Base-by-base conservation (phyloP, 2,329 filamentous ascomycete genomes). In the Microcyclospora tardicrescens region DNA sequence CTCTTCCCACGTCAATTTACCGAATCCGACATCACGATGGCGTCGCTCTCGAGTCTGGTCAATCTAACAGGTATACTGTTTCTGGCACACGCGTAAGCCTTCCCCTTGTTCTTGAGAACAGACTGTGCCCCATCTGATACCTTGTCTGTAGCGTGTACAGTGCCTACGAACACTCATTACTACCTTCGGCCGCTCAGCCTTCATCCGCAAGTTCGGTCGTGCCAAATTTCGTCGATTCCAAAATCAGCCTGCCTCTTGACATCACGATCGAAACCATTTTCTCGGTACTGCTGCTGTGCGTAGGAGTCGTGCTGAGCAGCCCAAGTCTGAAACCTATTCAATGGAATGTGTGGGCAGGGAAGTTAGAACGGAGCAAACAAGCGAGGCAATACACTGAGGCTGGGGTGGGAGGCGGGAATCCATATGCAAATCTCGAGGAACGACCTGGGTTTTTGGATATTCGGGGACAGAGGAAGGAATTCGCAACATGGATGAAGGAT, bases 371-470 rank as follows among this genome's bases (percentile, higher is more conserved):
- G 64, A 71, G 43, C 69, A 73, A 24, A 75, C 78, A 53, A 61
- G 68, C 43, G 62, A 69, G 49, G 67, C 64, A 50, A 64, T 68
- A 60, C 40, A 61, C 59, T 42, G 78, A 79, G 19, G 72, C 81
- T 53, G 75, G 81, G 28, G 77, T 84, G 54, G 79, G 75, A 58
- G 75, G 79, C 30, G 81, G 81, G 12, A 94, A 93, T 56, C 85
- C 87, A 5, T 96, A 87, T 60, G 70, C 67, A 36, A 69, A 75
- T 34, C 61, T 95, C 43, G 89, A 96, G 63, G 79, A 83, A 43
- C 69, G 91, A 49, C 76, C 79, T 34, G 80, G 84, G 1, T 98
- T 96, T 54, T 73, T 85, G 64, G 84, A 98, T 64, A 84, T 96
- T 46, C 78, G 85, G 60, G 64, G 62, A 15, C 71, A 86, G 63